Conservation (phyloP, 495 filamentous ascomycete genomes). For the Hypoxylon trugodes region DNA sequence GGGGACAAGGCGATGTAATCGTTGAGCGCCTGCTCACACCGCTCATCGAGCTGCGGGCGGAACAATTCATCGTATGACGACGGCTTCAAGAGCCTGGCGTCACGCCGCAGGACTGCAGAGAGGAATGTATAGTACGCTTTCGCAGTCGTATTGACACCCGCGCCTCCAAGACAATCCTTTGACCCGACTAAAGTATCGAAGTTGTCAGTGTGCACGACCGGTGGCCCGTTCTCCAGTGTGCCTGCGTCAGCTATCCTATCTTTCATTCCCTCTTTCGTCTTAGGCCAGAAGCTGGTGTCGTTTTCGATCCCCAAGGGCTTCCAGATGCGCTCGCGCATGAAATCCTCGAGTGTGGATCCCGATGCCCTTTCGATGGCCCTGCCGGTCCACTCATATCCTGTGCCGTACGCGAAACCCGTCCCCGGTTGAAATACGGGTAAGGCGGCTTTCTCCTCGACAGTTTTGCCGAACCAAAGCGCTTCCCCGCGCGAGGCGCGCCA, state of each 20-base stretch:
- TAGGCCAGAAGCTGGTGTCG: constrained; percentile 42
- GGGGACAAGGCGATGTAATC: constrained; percentile 13
- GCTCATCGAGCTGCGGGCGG: constrained; percentile 54
- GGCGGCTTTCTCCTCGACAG: constrained; percentile 40
- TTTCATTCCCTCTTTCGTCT: constrained; percentile 26
- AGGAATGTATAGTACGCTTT: constrained; percentile 61
- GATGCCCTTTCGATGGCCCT: constrained; percentile 53
- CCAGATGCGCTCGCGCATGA: constrained; percentile 39
- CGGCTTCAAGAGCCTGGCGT: constrained; percentile 54
- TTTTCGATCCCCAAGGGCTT: constrained; percentile 32
- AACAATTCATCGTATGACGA: constrained; percentile 62
- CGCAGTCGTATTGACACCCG: constrained; percentile 58
- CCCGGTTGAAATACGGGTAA: constrained; percentile 59
- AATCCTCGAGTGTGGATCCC: constrained; percentile 22
- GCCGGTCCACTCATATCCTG: constrained; percentile 61
- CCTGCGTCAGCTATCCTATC: constrained; percentile 40
- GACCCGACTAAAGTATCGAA: constrained; percentile 24
- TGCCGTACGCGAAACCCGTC: constrained; percentile 56
- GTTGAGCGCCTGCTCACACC: constrained; percentile 24
- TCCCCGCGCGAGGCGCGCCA: constrained; percentile 47
- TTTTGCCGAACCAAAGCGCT: constrained; percentile 7
- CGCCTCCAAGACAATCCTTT: constrained; percentile 61
- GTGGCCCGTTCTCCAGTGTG: constrained; percentile 30
- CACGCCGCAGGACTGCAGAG: constrained; percentile 52
- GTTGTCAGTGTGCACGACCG: constrained; percentile 20